Percentiles rank a stretch among this genome's conserved stretches.
phyloP scores from a whole-genome alignment of 768 basidiomycete genomes.

The Imleria badia region DNA sequence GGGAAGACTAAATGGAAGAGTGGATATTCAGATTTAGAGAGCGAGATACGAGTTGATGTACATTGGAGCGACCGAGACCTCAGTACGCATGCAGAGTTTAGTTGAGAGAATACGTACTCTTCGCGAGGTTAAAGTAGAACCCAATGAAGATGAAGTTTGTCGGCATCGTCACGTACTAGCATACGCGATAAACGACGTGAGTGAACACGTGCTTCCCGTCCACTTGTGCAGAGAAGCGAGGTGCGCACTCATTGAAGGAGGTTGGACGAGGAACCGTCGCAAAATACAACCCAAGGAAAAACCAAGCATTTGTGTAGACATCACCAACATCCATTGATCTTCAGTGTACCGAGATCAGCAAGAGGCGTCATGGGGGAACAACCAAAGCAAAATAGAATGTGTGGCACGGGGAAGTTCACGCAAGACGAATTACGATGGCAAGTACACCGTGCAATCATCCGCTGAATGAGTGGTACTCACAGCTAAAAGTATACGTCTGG shows the following conservation, averaged over 20 bases:
- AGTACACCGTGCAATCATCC: neutral
- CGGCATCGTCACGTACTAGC: constrained; percentile 47
- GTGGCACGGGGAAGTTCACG: too few species aligned
- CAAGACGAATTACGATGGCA: neutral
- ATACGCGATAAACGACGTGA: neutral
- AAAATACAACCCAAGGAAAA: constrained; percentile 59
- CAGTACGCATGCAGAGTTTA: neutral
- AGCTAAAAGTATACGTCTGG: constrained; percentile 52
- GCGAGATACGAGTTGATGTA: constrained; percentile 58
- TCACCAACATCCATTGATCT: too few species aligned
- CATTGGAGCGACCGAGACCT: constrained; percentile 31
- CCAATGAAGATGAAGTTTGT: constrained; percentile 52
- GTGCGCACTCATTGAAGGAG: constrained; percentile 60
- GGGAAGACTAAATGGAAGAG: too few species aligned
- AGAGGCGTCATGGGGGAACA: too few species aligned
- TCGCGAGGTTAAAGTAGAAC: constrained; percentile 51
- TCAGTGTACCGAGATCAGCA: neutral
- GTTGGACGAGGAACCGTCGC: too few species aligned
- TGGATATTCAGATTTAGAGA: constrained; percentile 24
- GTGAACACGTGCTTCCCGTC: neutral
- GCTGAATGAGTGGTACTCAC: constrained; percentile 27
- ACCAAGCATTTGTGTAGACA: constrained; percentile 73
- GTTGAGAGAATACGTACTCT: constrained; percentile 38
- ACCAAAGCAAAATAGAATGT: too few species aligned
- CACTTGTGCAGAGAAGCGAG: neutral